Conservation (phyloP, 805 yeast species). For the Ogataea wickerhamii region DNA sequence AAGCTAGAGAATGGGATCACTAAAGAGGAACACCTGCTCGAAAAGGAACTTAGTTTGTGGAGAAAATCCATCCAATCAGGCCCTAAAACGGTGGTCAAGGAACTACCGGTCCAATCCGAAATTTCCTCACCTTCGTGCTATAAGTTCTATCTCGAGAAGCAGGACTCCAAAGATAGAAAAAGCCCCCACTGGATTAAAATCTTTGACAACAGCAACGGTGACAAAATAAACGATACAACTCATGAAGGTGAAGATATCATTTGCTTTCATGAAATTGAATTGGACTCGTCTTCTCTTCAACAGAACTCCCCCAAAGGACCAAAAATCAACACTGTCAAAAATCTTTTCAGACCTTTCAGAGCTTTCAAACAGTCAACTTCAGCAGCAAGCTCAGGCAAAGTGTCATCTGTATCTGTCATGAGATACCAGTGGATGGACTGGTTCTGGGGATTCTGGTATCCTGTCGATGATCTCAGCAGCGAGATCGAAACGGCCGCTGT, state of each 20-base stretch:
- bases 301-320: slow-evolving; percentile 2
- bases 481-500: not conserved
- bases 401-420: slow-evolving; percentile 9
- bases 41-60: slow-evolving; percentile 16
- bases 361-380: slow-evolving; percentile 3
- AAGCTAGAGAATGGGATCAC: slow-evolving; percentile 14
- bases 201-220: slow-evolving; percentile 9
- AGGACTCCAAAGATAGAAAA: slow-evolving; percentile 2
- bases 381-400: slow-evolving; percentile 10
- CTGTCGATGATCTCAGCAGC: slow-evolving; percentile 14
- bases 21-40: slow-evolving; percentile 15
- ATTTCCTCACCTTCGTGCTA: slow-evolving; percentile 12
- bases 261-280: slow-evolving; percentile 4
- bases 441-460: slow-evolving; percentile 26
- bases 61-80: slow-evolving; percentile 13
- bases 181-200: slow-evolving; percentile 19
- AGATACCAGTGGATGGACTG: slow-evolving; percentile 19
- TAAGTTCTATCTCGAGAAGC: slow-evolving; percentile 14
- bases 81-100: slow-evolving; percentile 15
- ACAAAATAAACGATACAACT: not conserved
- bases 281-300: slow-evolving; percentile 2
- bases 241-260: slow-evolving; percentile 1
- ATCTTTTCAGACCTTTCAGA: slow-evolving; percentile 6
- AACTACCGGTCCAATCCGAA: not conserved
- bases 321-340: slow-evolving; percentile 4